Base-by-base conservation (phyloP, 306 rosid species). In the Glycine tomentella region DNA sequence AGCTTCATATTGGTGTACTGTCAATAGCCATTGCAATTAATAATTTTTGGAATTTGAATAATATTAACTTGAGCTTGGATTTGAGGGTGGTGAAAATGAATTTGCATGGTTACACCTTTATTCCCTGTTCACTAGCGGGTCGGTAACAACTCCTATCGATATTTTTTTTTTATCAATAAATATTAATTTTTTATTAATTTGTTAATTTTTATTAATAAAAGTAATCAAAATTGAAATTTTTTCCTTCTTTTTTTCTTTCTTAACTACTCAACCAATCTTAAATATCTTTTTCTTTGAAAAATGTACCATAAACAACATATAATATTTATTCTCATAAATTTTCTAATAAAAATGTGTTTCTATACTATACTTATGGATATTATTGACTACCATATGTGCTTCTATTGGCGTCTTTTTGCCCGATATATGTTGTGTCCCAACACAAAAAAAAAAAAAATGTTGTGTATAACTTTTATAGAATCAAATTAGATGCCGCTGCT, bases 121-220 rank as follows among this genome's bases (percentile, higher is more conserved):
- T 76, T 84, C 40, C 58, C 69, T 68, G 80, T 68, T 58, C 64
- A 62, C 69, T 52, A 50, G 76, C 72, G 83, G 82, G 72, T 80
- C 81, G 75, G 86, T 65, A 83, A 69, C 81, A 82, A 78, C 74
- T n/a, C n/a, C n/a, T n/a, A n/a, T n/a, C n/a, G n/a, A n/a, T n/a
- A 20, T 0, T 20, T 20, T 20, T 20, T 20, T 20, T 20, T n/a
- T 20, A 20, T 20, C 20, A 1, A 20, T 20, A 20, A 20, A 20
- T 20, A 20, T 20, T 20, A 20, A 20, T 20, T 20, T 0, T 20
- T 20, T 20, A 20, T n/a, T n/a, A n/a, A n/a, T 20, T 20, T 20
- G 1, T 20, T 20, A 20, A 0, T 0, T 20, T 20, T 20, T 20
- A 20, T 20, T 20, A 20, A 20, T 20, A 20, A 20, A 20, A 20